Base-by-base conservation (phyloP, 2,329 filamentous ascomycete species). In the Fusarium kyushuense region DNA sequence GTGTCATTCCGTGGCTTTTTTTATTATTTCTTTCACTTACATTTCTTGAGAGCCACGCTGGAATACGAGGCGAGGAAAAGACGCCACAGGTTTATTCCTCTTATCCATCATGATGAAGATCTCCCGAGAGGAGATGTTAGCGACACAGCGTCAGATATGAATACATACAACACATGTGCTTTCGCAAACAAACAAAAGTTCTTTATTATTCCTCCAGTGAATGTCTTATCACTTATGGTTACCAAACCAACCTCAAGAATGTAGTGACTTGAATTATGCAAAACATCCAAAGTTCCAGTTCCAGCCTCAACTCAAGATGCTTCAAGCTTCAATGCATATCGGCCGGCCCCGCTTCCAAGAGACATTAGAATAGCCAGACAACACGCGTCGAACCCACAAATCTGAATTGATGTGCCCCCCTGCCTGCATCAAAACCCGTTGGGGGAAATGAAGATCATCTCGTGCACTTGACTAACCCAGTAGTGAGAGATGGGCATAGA, bases 371-470 rank as follows among this genome's bases (percentile, higher is more conserved):
- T 46, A 52, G 32, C 21, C 29, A 58, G 36, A 62, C 58, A 70
- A 70, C 67, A 69, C 66, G 67, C 66, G 67, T 66, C 68, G 42
- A 58, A 52, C 33, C 68, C 68, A 62, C 68, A 38, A 63, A 57
- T 69, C 38, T 51, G 23, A 47, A 43, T 43, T 58, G 63, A 69
- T 71, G 42, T 45, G 46, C 17, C 35, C 59, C 59, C 48, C 38
- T 62, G 45, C 29, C 38, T 62, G 36, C 61, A 66, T 63, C 63
- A 67, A 42, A 60, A 55, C 49, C 40, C 57, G 64, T 67, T 66
- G 53, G 65, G 49, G 69, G 58, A 71, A 72, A 72, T 71, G 69
- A 71, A 70, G 69, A 72, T 71, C 69, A 71, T 71, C 70, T 71
- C 54, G 27, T 60, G 46, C 62, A 63, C 30, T 16, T 53, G 32